phyloP scores from a whole-genome alignment of 176 grass and related monocot species.

The Eragrostis curvula region DNA sequence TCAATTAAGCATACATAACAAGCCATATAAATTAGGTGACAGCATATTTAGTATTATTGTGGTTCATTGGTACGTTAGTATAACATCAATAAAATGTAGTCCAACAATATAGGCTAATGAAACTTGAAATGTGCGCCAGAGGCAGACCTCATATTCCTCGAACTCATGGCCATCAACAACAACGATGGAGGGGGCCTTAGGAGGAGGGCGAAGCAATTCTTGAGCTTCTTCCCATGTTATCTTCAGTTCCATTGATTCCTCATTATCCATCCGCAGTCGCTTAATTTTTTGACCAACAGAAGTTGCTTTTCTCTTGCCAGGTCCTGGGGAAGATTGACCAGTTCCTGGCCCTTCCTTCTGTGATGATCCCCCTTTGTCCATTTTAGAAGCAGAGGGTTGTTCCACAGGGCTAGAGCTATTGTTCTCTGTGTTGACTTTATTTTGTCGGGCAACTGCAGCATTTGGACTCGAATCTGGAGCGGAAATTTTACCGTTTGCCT shows the following conservation, averaged over 20 bases:
- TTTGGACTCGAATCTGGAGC: slow-evolving; percentile 54
- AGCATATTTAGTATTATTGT: background rate
- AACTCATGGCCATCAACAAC: slow-evolving; percentile 89
- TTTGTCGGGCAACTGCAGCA: slow-evolving; percentile 43
- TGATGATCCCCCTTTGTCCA: slow-evolving; percentile 55
- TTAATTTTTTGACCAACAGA: slow-evolving; percentile 81
- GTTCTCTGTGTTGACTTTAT: slow-evolving; percentile 56
- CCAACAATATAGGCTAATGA: background rate
- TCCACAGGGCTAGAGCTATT: slow-evolving; percentile 56
- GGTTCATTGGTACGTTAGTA: background rate
- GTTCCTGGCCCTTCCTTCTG: slow-evolving; percentile 65
- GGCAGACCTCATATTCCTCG: slow-evolving; percentile 93
- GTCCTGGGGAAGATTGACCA: slow-evolving; percentile 47
- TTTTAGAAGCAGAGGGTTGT: slow-evolving; percentile 45
- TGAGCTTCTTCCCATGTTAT: slow-evolving; percentile 99
- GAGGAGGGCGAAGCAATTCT: slow-evolving; percentile 84
- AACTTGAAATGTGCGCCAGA: slow-evolving; percentile 41
- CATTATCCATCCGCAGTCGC: slow-evolving; percentile 84
- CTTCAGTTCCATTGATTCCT: slow-evolving; percentile 98
- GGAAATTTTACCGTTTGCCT: slow-evolving; percentile 50
- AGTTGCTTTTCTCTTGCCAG: slow-evolving; percentile 80
- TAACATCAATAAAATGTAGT: slow-evolving; percentile 6
- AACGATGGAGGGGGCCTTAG: slow-evolving; percentile 68
- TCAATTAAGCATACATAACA: slow-evolving; percentile 11
- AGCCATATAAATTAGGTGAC: background rate